Evolutionary conservation across 352 stramenopile genomes (phyloP).

Genomic region (Phytopythium boreale): DNA sequence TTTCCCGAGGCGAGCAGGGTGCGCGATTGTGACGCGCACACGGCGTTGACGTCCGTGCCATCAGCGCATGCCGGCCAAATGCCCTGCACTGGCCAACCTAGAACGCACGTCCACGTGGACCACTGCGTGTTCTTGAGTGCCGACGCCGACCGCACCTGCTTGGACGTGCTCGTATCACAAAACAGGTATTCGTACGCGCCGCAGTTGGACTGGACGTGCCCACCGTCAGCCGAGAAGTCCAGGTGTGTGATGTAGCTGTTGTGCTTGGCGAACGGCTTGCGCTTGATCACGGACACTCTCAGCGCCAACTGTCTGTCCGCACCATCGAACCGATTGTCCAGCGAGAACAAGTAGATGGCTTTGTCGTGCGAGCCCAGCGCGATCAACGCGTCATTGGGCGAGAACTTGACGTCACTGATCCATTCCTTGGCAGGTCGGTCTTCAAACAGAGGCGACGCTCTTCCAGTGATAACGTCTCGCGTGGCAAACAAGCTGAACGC

Average conservation of each 20-base stretch:
- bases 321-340: slow-evolving; percentile 10
- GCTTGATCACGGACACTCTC: slow-evolving; percentile 39
- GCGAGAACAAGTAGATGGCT: slow-evolving; percentile 59
- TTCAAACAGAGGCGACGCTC: slow-evolving; percentile 36
- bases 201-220: slow-evolving; percentile 72
- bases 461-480: slow-evolving; percentile 1
- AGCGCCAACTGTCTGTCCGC: background rate
- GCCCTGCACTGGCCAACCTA: slow-evolving; percentile 92
- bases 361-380: slow-evolving; percentile 77
- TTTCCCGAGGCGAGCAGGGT: slow-evolving; percentile 78
- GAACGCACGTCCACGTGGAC: slow-evolving; percentile 87
- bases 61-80: slow-evolving; percentile 83
- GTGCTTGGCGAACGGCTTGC: slow-evolving; percentile 73
- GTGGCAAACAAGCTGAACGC: slow-evolving; percentile 36
- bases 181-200: slow-evolving; percentile 91
- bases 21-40: slow-evolving; percentile 62
- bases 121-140: slow-evolving; percentile 80
- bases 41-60: slow-evolving; percentile 81
- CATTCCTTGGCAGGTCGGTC: slow-evolving; percentile 65
- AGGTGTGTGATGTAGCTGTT: slow-evolving; percentile 85
- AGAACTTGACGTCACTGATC: slow-evolving; percentile 82
- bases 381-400: slow-evolving; percentile 37
- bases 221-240: slow-evolving; percentile 74
- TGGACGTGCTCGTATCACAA: slow-evolving; percentile 74
- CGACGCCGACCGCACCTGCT: slow-evolving; percentile 82